phyloP scores from a whole-genome alignment of 768 basidiomycete species.

The Mycena kentingensis region DNA sequence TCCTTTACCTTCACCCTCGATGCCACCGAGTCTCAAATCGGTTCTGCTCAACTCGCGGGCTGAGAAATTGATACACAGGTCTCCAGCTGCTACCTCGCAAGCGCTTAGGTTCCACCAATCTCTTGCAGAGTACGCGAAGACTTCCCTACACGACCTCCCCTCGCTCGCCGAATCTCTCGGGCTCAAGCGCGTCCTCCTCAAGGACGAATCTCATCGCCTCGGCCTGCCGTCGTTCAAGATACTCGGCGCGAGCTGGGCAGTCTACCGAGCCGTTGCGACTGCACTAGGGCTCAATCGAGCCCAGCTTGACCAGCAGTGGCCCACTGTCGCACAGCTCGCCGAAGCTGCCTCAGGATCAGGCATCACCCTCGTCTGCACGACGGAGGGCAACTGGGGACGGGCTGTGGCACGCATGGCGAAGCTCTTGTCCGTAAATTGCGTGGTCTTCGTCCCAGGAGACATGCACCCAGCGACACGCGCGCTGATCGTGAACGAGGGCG shows the following conservation, averaged over 20 bases:
- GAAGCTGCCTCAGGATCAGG: not conserved
- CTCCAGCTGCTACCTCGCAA: too few relatives aligned
- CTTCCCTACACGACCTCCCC: too few relatives aligned
- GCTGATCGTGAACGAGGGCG: conserved; percentile 2
- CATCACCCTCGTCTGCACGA: conserved; percentile 3
- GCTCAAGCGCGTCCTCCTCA: too few relatives aligned
- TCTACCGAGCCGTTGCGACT: conserved; percentile 5
- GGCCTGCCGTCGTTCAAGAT: conserved; percentile 15
- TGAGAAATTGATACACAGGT: too few relatives aligned
- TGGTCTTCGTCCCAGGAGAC: not conserved
- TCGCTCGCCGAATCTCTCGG: too few relatives aligned
- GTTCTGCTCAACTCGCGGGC: too few relatives aligned
- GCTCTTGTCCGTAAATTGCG: not conserved
- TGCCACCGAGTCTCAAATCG: too few relatives aligned
- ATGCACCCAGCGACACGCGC: not conserved
- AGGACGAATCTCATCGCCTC: conserved; percentile 12
- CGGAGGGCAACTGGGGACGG: conserved; percentile 11
- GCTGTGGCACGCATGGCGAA: conserved; percentile 9
- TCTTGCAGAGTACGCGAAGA: too few relatives aligned
- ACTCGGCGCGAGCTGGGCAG: conserved; percentile 14
- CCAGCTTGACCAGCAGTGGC: not conserved
- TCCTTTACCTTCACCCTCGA: too few relatives aligned
- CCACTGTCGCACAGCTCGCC: not conserved
- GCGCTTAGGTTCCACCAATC: too few relatives aligned
- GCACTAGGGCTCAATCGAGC: conserved; percentile 4